Base-by-base conservation (phyloP, 225 moss, liverwort and hornwort species). In the Sphagnum tenellum region DNA sequence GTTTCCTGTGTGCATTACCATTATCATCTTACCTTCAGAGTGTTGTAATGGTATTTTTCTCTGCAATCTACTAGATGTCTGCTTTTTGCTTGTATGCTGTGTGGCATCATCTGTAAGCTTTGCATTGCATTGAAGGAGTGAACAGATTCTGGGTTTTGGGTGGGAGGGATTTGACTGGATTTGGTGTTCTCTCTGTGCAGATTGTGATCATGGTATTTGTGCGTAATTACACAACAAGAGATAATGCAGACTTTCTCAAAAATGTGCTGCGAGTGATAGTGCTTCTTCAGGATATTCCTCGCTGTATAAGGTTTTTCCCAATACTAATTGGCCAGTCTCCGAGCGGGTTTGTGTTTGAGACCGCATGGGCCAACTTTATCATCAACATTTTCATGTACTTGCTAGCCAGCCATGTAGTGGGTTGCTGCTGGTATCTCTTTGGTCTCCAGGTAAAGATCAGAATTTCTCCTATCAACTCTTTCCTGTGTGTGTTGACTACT, bases 391-490 rank as follows among this genome's bases (percentile, higher is more conserved):
- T 93, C 50, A 72, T 89, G 58, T 93, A 93, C 70, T 55, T 88
- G 29, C 77, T 93, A 51, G 83, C 82, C 62, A 89, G 77, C 7
- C 89, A 93, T 57, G 81, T 93, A 66, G 92, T 93, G 71, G 92
- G 92, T 50, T 78, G 87, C 68, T 83, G 79, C 72, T 93, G 92
- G 92, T 93, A 93, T 73, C 70, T 93, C 6, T 88, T 93, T 65
- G 83, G 83, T 55, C 61, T 93, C 49, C 89, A 89, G 92, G 92
- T 92, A 64, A 14, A 45, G 7, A 3, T 3, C 12, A 50, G 44
- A 44, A 5, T 48, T 44, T 9, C 64, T 44, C 64, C 5, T 64
- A 47, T 9, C 64, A 6, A 5, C 6, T 6, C 7, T 6, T 9
- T 52, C 52, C 52, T 52, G 9, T 52, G 6, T 52, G 52, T 52